phyloP scores from a whole-genome alignment of 495 filamentous ascomycete genomes.

The Xylaria curta region DNA sequence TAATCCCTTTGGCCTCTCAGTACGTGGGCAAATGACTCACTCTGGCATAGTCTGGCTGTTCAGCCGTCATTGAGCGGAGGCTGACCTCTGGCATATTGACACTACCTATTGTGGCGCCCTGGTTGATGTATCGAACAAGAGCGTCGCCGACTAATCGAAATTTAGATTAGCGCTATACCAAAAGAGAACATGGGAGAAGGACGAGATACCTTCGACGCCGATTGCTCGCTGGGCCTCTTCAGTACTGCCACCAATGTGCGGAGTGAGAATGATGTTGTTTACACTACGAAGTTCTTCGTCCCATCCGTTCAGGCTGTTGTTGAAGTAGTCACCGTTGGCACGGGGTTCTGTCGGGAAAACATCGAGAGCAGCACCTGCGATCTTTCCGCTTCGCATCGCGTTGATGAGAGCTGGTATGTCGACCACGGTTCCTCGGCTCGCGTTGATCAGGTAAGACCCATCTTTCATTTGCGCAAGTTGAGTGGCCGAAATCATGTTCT shows the following conservation, averaged over 20 bases:
- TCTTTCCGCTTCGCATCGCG: slow-evolving; percentile 83
- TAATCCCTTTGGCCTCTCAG: slow-evolving; percentile 24
- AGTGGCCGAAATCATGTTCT: slow-evolving; percentile 78
- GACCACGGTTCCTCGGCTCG: slow-evolving; percentile 89
- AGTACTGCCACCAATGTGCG: slow-evolving; percentile 96
- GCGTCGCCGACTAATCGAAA: slow-evolving; percentile 70
- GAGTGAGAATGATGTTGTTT: slow-evolving; percentile 92
- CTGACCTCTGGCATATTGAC: slow-evolving; percentile 96
- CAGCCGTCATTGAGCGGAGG: slow-evolving; percentile 83
- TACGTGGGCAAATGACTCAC: slow-evolving; percentile 47
- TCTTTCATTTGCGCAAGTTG: slow-evolving; percentile 89
- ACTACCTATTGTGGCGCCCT: slow-evolving; percentile 84
- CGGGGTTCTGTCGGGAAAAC: slow-evolving; percentile 95
- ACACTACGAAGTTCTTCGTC: slow-evolving; percentile 82
- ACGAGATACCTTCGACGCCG: slow-evolving; percentile 71
- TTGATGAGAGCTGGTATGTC: slow-evolving; percentile 93
- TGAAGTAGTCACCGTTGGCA: slow-evolving; percentile 95
- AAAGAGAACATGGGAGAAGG: background rate
- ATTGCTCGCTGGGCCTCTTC: slow-evolving; percentile 98
- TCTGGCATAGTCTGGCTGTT: slow-evolving; percentile 86
- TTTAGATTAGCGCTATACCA: slow-evolving; percentile 10
- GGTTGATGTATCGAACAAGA: slow-evolving; percentile 90
- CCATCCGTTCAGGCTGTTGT: slow-evolving; percentile 81
- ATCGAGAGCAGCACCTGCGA: slow-evolving; percentile 94
- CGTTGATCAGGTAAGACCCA: slow-evolving; percentile 94